phyloP scores from a whole-genome alignment of 352 stramenopile species.

The Phytophthora pluvialis region DNA sequence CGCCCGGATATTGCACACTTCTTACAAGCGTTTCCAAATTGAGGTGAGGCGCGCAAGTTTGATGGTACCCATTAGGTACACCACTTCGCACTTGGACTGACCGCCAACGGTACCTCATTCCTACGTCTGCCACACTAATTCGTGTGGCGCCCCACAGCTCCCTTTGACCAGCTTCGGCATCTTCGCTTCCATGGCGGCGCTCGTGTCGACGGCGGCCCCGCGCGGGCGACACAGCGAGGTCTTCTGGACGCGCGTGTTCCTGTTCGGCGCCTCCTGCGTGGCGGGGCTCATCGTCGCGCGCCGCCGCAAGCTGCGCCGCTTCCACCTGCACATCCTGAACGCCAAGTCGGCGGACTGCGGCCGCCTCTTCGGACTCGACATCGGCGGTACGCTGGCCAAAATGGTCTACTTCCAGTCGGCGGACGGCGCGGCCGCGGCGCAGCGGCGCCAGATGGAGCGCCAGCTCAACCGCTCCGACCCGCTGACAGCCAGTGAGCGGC shows the following conservation, averaged over 20 bases:
- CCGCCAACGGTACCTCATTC: no score
- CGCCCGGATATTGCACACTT: no score
- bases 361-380: slow-evolving; percentile 91
- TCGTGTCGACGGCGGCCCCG: no score
- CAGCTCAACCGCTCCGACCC: slow-evolving; percentile 30
- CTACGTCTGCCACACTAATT: no score
- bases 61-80: no score
- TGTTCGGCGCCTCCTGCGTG: slow-evolving; percentile 73
- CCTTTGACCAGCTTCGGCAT: no score
- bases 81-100: no score
- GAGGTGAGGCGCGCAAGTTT: no score
- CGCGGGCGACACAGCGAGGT: slow-evolving; percentile 42
- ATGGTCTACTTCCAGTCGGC: slow-evolving; percentile 93
- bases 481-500: slow-evolving; percentile 15
- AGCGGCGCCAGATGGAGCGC: slow-evolving; percentile 39
- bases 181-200: no score
- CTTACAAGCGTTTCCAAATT: no score
- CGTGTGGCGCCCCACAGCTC: no score
- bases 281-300: slow-evolving; percentile 70
- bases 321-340: slow-evolving; percentile 75
- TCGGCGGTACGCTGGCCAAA: slow-evolving; percentile 93
- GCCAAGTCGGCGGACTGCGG: slow-evolving; percentile 73
- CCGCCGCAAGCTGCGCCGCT: slow-evolving; percentile 71
- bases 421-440: slow-evolving; percentile 34
- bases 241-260: slow-evolving; percentile 78